These are phyloP conservation scores for Ilex paraguariensis DNA, from an alignment of 305 asterid genomes.

Conservation along the genomic window DNA sequence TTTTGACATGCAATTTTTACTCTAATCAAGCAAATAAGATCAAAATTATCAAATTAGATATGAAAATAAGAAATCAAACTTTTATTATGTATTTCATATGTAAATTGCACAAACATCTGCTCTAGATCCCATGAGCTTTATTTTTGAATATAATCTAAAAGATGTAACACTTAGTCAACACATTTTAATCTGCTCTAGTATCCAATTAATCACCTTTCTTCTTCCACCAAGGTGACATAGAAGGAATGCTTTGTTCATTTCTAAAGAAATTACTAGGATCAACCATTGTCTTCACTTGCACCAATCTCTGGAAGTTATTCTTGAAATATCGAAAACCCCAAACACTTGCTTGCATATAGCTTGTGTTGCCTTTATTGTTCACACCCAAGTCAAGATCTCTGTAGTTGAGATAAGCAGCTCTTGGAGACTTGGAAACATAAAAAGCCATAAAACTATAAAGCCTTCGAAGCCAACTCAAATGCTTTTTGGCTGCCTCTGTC, in stretches of 20 bases:
- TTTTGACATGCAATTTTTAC: too few species aligned
- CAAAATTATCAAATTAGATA: too few species aligned
- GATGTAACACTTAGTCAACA: too few species aligned
- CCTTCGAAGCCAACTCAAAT: constrained; percentile 13
- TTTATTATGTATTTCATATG: too few species aligned
- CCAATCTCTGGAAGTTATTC: constrained; percentile 28
- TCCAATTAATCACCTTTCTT: too few species aligned
- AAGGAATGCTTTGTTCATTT: constrained; percentile 38
- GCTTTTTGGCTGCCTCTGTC: not conserved
- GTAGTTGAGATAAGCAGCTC: constrained; percentile 31
- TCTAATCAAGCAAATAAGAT: too few species aligned
- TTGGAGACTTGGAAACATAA: constrained; percentile 24
- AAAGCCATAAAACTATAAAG: constrained; percentile 21
- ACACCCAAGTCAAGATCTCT: constrained; percentile 37
- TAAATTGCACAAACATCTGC: too few species aligned
- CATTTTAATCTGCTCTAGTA: too few species aligned
- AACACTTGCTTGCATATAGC: constrained; percentile 19
- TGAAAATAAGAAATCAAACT: too few species aligned
- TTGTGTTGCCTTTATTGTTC: constrained; percentile 15
- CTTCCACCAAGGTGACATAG: not conserved
- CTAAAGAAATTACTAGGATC: constrained; percentile 42
- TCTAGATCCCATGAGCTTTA: too few species aligned
- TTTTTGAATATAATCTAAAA: too few species aligned
- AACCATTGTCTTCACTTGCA: constrained; percentile 24
- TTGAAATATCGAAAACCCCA: constrained; percentile 32